Evolutionary conservation across 2,329 filamentous ascomycete species (phyloP).

Genomic region (Metarhizium rileyi): DNA sequence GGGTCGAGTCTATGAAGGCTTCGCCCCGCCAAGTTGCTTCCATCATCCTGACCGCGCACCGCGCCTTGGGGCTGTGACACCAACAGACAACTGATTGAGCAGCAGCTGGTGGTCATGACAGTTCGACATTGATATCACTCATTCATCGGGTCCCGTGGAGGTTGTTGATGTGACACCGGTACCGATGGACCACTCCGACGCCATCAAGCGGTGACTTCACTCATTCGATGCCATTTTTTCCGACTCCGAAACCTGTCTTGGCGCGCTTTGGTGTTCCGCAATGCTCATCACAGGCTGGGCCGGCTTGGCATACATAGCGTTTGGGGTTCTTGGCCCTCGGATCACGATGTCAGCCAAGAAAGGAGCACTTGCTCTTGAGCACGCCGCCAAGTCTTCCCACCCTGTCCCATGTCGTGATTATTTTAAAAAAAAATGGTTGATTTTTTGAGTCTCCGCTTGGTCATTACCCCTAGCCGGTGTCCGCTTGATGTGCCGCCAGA

Average conservation of each 20-base stretch:
- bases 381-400: too few species aligned
- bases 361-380: background rate
- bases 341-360: background rate
- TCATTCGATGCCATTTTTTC: background rate
- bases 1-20: too few species aligned
- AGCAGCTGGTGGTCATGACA: background rate
- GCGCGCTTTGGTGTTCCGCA: background rate
- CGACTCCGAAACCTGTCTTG: constrained; percentile 2
- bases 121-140: background rate
- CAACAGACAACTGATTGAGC: background rate
- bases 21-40: too few species aligned
- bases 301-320: constrained; percentile 1
- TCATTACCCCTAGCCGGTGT: background rate
- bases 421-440: too few species aligned
- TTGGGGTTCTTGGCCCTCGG: background rate
- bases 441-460: background rate
- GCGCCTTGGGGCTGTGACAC: too few species aligned
- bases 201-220: background rate
- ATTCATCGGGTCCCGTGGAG: background rate
- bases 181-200: background rate
- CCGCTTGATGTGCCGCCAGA: background rate
- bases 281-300: background rate
- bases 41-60: too few species aligned
- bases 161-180: too few species aligned
- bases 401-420: too few species aligned